phyloP scores from a whole-genome alignment of 306 rosid species.

The Vigna unguiculata region DNA sequence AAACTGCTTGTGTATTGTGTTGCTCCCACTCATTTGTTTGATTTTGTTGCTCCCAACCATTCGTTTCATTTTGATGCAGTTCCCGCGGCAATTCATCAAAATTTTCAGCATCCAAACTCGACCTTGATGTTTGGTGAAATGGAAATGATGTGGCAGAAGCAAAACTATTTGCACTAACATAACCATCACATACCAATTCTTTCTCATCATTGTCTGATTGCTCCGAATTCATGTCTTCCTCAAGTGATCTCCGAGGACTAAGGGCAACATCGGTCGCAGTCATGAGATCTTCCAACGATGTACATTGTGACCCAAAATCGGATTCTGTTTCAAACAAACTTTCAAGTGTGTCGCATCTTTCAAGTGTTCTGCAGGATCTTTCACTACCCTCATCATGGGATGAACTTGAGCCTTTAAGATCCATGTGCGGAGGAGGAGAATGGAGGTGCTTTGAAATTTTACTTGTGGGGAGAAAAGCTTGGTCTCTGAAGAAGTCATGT shows the following conservation, averaged over 20 bases:
- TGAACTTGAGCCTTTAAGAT: slow-evolving; percentile 22
- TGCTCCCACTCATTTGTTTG: slow-evolving; percentile 9
- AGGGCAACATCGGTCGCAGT: slow-evolving; percentile 45
- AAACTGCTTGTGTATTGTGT: not conserved
- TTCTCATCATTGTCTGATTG: slow-evolving; percentile 43
- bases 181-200: slow-evolving; percentile 45
- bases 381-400: slow-evolving; percentile 47
- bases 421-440: slow-evolving; percentile 9
- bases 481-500: slow-evolving; percentile 81
- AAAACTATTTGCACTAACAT: slow-evolving; percentile 36
- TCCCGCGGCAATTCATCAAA: slow-evolving; percentile 45
- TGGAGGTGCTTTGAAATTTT: slow-evolving; percentile 27
- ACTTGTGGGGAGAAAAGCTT: slow-evolving; percentile 55
- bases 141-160: slow-evolving; percentile 38
- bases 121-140: slow-evolving; percentile 23
- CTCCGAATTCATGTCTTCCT: slow-evolving; percentile 44
- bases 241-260: slow-evolving; percentile 52
- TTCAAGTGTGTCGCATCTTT: slow-evolving; percentile 46
- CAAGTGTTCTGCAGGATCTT: too few species aligned
- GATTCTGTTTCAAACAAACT: slow-evolving; percentile 49
- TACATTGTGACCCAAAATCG: slow-evolving; percentile 51
- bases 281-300: slow-evolving; percentile 69
- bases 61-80: slow-evolving; percentile 14
- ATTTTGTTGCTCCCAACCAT: not conserved
- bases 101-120: slow-evolving; percentile 31